Evolutionary conservation across 371 early-diverging fungal genomes (phyloP), one percentile per base, ranked within the genome.

Genomic region (Circinella umbellata): DNA sequence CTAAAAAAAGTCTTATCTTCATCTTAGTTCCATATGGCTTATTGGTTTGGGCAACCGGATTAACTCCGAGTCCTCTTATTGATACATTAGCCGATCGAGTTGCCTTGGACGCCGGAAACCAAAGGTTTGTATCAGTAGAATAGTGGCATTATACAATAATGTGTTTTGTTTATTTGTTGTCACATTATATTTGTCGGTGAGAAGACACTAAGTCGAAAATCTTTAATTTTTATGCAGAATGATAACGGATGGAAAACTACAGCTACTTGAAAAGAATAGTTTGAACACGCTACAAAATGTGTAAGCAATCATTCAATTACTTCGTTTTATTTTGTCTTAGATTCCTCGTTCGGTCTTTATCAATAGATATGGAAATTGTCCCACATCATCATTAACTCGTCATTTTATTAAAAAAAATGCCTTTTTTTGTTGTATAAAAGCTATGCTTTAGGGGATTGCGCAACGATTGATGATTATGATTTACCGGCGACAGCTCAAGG

Each of bases 391-490:
- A 2, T 27, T 27, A 27, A 54, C 54, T 64, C 38, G 36, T 48
- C 57, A 42, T 55, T 46, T 15, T 17, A 67, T 6, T 68, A 77
- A 42, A 27, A 27, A 27, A 27, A 27, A 27, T 27, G 27, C 27
- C 27, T 27, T 27, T 2, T 27, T 27, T 1, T 27, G 27, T 27
- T 27, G 27, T 27, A 27, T 27, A 27, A 46, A 59, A 84, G 86
- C 3, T 93, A 88, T 76, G 94, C 93, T 0, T 74, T 95, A 36
- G 95, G 95, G 14, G 95, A 95, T 75, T 95, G 95, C 67, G 92
- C 93, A 4, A 86, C 89, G 4, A 87, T 90, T 61, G 69, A 88
- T 65, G 86, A 86, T 69, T 68, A 74, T 51, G 85, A 83, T 67
- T 76, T 93, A 55, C 93, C 93, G 0, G 89, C 90, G 17, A 93